Base-by-base conservation (phyloP, 2,329 filamentous ascomycete genomes). In the Colletotrichum navitas region DNA sequence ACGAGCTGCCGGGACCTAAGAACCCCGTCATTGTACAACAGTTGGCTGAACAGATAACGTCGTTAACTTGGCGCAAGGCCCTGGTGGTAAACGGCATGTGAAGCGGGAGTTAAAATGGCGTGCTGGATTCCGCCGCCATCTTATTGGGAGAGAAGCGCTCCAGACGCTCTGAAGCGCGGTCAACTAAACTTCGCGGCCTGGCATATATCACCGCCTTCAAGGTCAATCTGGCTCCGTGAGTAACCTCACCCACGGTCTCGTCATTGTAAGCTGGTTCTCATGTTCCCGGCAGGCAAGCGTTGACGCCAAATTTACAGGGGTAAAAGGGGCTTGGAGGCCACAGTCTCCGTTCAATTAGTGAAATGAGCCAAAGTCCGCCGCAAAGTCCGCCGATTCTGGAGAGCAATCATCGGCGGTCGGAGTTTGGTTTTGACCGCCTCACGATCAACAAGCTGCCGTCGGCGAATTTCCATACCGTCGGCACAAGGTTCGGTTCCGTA, bases 31-130 rank as follows among this genome's bases (percentile, higher is more conserved):
- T 21, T 45, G 39, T 49, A 21, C 29, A 18, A 24, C 18, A 18
- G 14, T 8, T 6, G 2, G 47, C 5, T 5, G 10, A n/a, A 5
- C 32, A 18, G 45, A 21, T 51, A 36, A 36, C 6, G 39, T 24
- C 39, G 41, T 39, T 18, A 11, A 21, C 3, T 36, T 16, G 34
- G 39, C 24, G 24, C 47, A 63, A 34, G n/a, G 24, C 21, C 62
- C 54, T 18, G 11, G 54, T n/a, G 43, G 52, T 21, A 34, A 34
- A 34, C 49, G 39, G 26, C 49, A 43, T 54, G 12, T 51, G 34
- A 66, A 39, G 45, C 66, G 45, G 54, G 47, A 54, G 45, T 52
- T 55, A 60, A 66, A 66, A 69, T 61, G 63, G 55, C 62, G 55
- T 69, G 67, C 67, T 69, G 21, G 29, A 34, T 47, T 18, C 26